These are phyloP conservation scores for Arachnopeziza araneosa DNA, from an alignment of 2,329 filamentous ascomycete species.

Conservation along the genomic window DNA sequence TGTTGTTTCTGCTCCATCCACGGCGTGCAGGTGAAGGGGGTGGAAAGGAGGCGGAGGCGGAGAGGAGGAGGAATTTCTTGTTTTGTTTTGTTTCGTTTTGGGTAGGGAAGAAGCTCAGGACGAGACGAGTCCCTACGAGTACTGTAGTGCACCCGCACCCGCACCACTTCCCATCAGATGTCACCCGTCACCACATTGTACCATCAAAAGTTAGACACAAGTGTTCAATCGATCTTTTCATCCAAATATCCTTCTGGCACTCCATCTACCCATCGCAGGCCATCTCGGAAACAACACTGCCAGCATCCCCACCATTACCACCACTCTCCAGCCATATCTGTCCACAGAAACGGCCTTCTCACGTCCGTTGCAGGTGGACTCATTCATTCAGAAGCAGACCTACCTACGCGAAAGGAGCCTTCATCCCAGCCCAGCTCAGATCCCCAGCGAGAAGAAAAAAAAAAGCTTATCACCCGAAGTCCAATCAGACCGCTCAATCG, in stretches of 20 bases:
- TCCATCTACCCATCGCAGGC: too few species aligned
- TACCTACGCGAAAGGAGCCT: neutral
- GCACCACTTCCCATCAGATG: too few species aligned
- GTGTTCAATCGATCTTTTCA: neutral
- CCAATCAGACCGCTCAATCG: neutral
- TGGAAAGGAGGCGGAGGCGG: neutral
- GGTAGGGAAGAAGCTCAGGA: too few species aligned
- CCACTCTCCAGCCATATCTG: neutral
- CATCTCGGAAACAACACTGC: neutral
- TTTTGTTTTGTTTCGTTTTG: too few species aligned
- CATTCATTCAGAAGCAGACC: neutral
- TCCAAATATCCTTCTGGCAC: neutral
- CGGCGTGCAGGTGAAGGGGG: neutral
- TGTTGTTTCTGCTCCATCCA: neutral
- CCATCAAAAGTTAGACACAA: neutral
- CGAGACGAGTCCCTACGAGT: too few species aligned
- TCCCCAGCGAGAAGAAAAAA: neutral
- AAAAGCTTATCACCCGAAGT: neutral
- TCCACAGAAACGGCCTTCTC: neutral
- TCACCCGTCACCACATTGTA: too few species aligned
- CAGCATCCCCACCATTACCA: neutral
- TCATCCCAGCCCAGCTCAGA: neutral
- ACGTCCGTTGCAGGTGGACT: neutral
- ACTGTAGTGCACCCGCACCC: too few species aligned
- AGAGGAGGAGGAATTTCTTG: neutral